Base-by-base conservation (phyloP, 768 basidiomycete genomes). In the Roridomyces roridus region DNA sequence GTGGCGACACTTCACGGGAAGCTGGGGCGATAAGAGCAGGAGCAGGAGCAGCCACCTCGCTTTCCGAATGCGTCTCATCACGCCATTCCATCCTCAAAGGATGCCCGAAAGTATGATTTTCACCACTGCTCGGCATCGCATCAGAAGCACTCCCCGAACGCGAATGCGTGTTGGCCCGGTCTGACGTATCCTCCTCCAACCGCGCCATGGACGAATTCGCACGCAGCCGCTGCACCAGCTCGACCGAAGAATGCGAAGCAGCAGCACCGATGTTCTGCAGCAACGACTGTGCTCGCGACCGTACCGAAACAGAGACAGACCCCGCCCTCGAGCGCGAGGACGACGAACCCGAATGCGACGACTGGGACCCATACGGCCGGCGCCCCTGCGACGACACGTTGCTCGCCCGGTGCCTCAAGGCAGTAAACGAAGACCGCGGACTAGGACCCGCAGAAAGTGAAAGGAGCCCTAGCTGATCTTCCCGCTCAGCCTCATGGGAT, bases 61-160 rank as follows among this genome's bases (percentile, higher is more conserved):
- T n/a, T 40, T 43, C 20, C 51, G 53, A 20, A 42, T 62, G 64
- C 18, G 52, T 59, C 26, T 65, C 68, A 23, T 62, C 59, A 44
- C 67, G 73, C 65, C 73, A 69, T 47, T 74, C 65, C 68, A 79
- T 68, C 51, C 79, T 67, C 68, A 86, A 72, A 0, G 79, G 81
- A 21, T 85, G 80, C 12, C 91, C 91, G 71, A 92, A 92, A 9
- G 90, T 92, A 68, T 90, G 80, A 67, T 89, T 89, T 65, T 90
- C 88, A 0, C 79, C 77, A 43, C 80, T 83, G 62, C 79, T 81
- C 48, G 72, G 70, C 18, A 74, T 66, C 37, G 78, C 81, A 34
- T 80, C 77, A 47, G 77, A 79, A 41, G 75, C 80, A 57, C 83
- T 85, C 23, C 83, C 84, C 26, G 78, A 77, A 59, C 80, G 67